Percentiles rank a stretch among this genome's conserved stretches.
Conservation (phyloP, 306 rosid species). For the Canavalia ensiformis region DNA sequence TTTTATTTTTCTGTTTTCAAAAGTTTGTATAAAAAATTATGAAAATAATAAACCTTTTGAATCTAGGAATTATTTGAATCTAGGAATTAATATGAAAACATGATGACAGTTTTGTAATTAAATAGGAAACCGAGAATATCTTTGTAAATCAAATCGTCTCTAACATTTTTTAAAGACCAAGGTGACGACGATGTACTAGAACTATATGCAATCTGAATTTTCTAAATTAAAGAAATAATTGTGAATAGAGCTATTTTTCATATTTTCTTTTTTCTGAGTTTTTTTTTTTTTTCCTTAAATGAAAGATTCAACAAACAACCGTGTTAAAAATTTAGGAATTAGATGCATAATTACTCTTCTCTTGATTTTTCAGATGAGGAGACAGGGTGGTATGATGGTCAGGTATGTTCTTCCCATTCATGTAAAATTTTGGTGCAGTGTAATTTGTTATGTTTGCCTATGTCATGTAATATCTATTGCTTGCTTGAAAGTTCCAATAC, state of each 20-base stretch:
- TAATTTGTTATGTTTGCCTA: conserved; percentile 16
- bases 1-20: no score
- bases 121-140: no score
- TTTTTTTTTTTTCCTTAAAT: neutral
- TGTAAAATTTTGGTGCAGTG: neutral
- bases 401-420: conserved; percentile 56
- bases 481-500: conserved; percentile 6
- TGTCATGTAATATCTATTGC: neutral
- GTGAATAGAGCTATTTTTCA: neutral
- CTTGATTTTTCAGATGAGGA: conserved; percentile 80
- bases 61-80: no score
- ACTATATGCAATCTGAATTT: neutral
- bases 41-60: no score
- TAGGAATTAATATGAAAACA: no score
- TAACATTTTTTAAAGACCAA: no score
- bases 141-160: no score
- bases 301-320: neutral
- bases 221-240: neutral
- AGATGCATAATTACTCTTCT: conserved; percentile 12
- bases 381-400: conserved; percentile 99
- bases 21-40: no score
- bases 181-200: neutral
- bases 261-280: neutral
- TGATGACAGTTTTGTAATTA: no score
- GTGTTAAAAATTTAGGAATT: conserved; percentile 2